Evolutionary conservation across 495 filamentous ascomycete genomes (phyloP).

Genomic region (Pyronema domesticum): DNA sequence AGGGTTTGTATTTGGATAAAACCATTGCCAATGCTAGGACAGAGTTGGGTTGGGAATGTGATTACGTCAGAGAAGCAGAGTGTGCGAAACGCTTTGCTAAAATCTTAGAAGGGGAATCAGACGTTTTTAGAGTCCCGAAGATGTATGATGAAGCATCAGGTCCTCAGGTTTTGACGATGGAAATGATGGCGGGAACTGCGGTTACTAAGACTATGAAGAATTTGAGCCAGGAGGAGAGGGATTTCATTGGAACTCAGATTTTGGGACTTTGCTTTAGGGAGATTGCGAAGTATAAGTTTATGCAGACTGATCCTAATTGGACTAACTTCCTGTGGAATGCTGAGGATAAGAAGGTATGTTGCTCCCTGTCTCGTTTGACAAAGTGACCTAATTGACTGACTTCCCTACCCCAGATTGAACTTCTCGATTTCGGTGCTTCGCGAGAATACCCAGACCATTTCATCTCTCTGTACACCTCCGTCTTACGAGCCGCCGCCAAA

Average conservation of each 20-base stretch:
- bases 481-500: constrained; percentile 59
- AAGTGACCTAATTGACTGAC: constrained; percentile 1
- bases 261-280: constrained; percentile 84
- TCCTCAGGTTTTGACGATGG: constrained; percentile 78
- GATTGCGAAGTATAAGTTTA: constrained; percentile 82
- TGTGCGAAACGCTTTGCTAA: constrained; percentile 55
- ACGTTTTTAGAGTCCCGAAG: constrained; percentile 60
- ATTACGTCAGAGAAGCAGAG: constrained; percentile 76
- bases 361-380: neutral
- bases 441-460: constrained; percentile 69
- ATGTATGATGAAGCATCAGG: constrained; percentile 67
- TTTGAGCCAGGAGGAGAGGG: constrained; percentile 62
- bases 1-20: constrained; percentile 84
- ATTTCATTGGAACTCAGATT: constrained; percentile 88
- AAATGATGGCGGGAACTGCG: constrained; percentile 69
- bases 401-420: constrained; percentile 43
- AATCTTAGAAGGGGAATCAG: constrained; percentile 49
- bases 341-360: constrained; percentile 33
- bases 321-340: constrained; percentile 96
- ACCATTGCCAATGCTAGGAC: constrained; percentile 92
- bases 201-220: constrained; percentile 58
- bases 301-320: constrained; percentile 99
- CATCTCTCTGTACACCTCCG: constrained; percentile 54
- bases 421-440: constrained; percentile 89
- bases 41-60: constrained; percentile 92